Percentiles rank a stretch among this genome's conserved stretches.
Evolutionary conservation across 2,329 filamentous ascomycete genomes (phyloP).

Genomic region (Teratosphaeria pseudoeucalypti): DNA sequence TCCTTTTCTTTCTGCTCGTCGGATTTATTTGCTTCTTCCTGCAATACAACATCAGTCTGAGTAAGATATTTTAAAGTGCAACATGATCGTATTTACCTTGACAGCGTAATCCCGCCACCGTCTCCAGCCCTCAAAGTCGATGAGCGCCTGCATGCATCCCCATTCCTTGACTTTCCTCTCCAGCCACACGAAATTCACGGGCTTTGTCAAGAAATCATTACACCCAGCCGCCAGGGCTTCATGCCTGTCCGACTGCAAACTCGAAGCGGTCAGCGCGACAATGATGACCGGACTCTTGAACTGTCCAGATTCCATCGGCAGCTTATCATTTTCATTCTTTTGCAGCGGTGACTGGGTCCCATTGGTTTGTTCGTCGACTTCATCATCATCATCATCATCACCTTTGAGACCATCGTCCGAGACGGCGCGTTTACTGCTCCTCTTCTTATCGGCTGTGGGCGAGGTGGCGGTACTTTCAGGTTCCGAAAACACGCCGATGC

Average conservation of each 20-base stretch:
- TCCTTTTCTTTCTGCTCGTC: slow-evolving; percentile 26
- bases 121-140: slow-evolving; percentile 96
- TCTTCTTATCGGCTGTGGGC: slow-evolving; percentile 12
- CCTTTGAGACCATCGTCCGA: slow-evolving; percentile 15
- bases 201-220: slow-evolving; percentile 95
- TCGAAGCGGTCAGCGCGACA: slow-evolving; percentile 88
- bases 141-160: slow-evolving; percentile 98
- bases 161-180: slow-evolving; percentile 98
- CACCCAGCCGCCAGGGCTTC: slow-evolving; percentile 91
- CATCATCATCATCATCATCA: slow-evolving; percentile 7
- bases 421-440: slow-evolving; percentile 21
- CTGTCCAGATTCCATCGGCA: slow-evolving; percentile 51
- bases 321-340: slow-evolving; percentile 55
- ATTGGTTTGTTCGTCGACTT: neutral
- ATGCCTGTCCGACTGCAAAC: slow-evolving; percentile 86
- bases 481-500: slow-evolving; percentile 72
- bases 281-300: slow-evolving; percentile 98
- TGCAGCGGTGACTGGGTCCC: slow-evolving; percentile 17
- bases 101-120: slow-evolving; percentile 79
- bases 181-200: slow-evolving; percentile 94
- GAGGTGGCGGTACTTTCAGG: neutral
- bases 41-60: neutral
- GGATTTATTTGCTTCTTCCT: slow-evolving; percentile 18
- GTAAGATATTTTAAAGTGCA: neutral
- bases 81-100: slow-evolving; percentile 13